Conservation (phyloP, 257 asterid genomes). For the Solanum chilense region DNA sequence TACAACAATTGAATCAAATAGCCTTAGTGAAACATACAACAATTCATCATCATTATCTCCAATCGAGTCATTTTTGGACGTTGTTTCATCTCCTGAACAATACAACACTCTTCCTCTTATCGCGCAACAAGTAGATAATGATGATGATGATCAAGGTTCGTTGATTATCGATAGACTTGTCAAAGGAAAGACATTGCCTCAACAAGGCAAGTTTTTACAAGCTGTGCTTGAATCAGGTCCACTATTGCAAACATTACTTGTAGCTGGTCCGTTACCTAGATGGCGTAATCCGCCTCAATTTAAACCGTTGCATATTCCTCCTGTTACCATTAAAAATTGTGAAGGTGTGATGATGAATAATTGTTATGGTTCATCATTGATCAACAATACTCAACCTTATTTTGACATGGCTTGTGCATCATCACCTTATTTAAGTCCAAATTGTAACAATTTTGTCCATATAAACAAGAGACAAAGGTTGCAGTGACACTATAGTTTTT, state of each 20-base stretch:
- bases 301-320: constrained; percentile 1
- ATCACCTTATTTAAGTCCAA: not conserved
- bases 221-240: constrained; percentile 14
- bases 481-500: not conserved
- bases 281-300: constrained; percentile 21
- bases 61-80: constrained; percentile 32
- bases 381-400: not conserved
- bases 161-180: constrained; percentile 39
- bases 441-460: constrained; percentile 1
- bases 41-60: constrained; percentile 34
- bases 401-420: constrained; percentile 6
- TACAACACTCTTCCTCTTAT: not conserved
- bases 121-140: not conserved
- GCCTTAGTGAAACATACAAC: constrained; percentile 45
- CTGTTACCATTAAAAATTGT: not conserved
- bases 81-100: constrained; percentile 34
- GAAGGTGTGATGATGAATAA: not conserved
- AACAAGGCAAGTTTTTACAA: constrained; percentile 12
- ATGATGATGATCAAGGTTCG: constrained; percentile 25
- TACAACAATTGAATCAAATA: constrained; percentile 48
- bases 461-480: constrained; percentile 27
- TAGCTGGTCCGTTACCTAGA: constrained; percentile 14
- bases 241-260: constrained; percentile 14
- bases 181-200: constrained; percentile 19
- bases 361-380: not conserved